Evolutionary conservation across 2,329 filamentous ascomycete genomes (phyloP).

Genomic region (Ophiostoma quercus): DNA sequence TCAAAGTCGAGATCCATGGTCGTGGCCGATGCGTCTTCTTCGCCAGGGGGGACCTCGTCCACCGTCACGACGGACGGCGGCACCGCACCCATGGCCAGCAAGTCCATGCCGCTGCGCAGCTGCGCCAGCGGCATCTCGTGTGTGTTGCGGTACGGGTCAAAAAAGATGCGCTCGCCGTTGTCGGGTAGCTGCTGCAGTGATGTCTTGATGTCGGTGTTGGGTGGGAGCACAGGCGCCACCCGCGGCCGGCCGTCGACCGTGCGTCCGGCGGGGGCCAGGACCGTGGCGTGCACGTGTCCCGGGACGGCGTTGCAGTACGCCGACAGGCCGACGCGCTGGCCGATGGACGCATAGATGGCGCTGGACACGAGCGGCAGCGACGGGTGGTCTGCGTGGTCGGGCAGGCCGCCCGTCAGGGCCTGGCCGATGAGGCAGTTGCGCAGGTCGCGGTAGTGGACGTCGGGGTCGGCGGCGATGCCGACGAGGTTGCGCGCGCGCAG

Average conservation of each 20-base stretch:
- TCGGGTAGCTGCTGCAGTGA: constrained; percentile 15
- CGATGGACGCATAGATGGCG: constrained; percentile 79
- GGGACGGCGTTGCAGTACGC: constrained; percentile 78
- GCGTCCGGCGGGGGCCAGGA: constrained; percentile 56
- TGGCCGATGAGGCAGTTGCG: constrained; percentile 85
- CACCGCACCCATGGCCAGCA: constrained; percentile 33
- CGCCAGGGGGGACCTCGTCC: background rate
- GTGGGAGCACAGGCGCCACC: constrained; percentile 24
- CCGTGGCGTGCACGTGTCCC: constrained; percentile 76
- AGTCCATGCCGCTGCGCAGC: constrained; percentile 55
- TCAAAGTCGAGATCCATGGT: background rate
- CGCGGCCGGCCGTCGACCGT: constrained; percentile 52
- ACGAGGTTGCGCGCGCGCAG: constrained; percentile 63
- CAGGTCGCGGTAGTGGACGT: constrained; percentile 67
- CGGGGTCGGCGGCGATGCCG: constrained; percentile 61
- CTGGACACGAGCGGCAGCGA: constrained; percentile 82
- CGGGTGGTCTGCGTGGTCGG: constrained; percentile 58
- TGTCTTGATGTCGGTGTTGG: background rate
- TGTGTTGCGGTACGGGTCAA: constrained; percentile 73
- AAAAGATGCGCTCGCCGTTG: constrained; percentile 59
- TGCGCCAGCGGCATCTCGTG: constrained; percentile 58
- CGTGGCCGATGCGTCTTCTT: background rate
- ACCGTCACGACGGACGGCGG: background rate
- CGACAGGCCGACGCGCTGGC: constrained; percentile 65
- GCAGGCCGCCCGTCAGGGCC: constrained; percentile 57